Base-by-base conservation (phyloP, 2,329 filamentous ascomycete species). In the Talaromyces islandicus region DNA sequence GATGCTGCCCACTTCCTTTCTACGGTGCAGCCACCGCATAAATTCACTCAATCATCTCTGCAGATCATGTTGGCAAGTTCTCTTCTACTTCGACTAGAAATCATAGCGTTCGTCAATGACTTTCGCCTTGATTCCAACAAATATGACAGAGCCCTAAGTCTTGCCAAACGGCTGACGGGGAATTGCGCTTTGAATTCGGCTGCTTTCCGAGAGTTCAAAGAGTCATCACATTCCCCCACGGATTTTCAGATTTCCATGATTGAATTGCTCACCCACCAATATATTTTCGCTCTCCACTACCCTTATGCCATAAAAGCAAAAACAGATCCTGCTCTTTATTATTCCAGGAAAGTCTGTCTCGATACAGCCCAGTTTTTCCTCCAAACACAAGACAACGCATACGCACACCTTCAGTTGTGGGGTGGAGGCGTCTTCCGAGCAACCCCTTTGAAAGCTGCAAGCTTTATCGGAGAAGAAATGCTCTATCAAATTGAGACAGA, bases 221-320 rank as follows among this genome's bases (percentile, higher is more conserved):
- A 30, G 35, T 43, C 53, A 38, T 55, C 53, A 27, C 21, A 27
- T 38, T 38, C 12, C 11, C 53, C 53, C 1, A 43, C 57, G 17
- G 50, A 54, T 10, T 58, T 58, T 32, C 57, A 58, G 9, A 54
- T 52, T 21, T 58, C 43, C n/a, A 58, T 58, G 57, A 25, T 54
- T 1, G 57, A 58, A 38, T 35, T 54, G 48, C 57, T 58, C 7
- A 58, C 50, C 10, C 57, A 58, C 25, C 57, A 58, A 35, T 54
- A 54, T 24, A 35, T 58, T 11, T 58, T 54, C 24, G 32, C 57
- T 52, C 57, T 58, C n/a, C 57, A 58, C 30, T 54, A 32, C n/a
- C 57, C 50, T 17, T 58, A 54, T 19, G 57, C 57, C n/a, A 19
- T 21, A 19, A 54, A 58, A 54, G 50, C 50, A 35, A 58, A 58